Evolutionary conservation across 805 yeast genomes (phyloP).

Genomic region (Scheffersomyces stipitis): DNA sequence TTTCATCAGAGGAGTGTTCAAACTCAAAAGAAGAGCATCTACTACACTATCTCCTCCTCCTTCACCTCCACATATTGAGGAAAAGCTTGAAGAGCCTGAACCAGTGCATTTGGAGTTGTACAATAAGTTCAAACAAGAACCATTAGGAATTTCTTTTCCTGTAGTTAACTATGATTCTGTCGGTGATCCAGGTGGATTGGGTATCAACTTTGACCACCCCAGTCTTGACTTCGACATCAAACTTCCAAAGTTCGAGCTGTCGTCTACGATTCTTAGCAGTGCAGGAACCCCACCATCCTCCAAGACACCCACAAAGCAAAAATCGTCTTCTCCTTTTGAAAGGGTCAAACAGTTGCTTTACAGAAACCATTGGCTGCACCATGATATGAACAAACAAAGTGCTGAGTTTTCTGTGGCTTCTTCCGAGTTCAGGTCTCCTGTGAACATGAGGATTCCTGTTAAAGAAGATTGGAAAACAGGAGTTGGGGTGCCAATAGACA

Average conservation of each 20-base stretch:
- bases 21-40: too few species aligned
- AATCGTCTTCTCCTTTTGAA: neutral
- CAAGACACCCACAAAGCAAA: neutral
- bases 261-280: neutral
- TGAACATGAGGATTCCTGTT: neutral
- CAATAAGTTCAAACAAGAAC: neutral
- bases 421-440: neutral
- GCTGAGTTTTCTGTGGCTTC: neutral
- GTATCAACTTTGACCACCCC: slow-evolving; percentile 4
- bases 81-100: too few species aligned
- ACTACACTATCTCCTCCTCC: too few species aligned
- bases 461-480: neutral
- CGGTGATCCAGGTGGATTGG: neutral
- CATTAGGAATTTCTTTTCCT: too few species aligned
- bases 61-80: too few species aligned
- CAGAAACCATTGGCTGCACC: too few species aligned
- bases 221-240: slow-evolving; percentile 6
- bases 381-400: too few species aligned
- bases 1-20: too few species aligned
- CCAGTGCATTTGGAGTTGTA: neutral
- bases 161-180: neutral
- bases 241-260: neutral
- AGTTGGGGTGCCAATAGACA: neutral
- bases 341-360: neutral
- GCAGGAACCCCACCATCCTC: neutral